Evolutionary conservation across 2,329 filamentous ascomycete species (phyloP).

Genomic region (Cytospora piceicola): DNA sequence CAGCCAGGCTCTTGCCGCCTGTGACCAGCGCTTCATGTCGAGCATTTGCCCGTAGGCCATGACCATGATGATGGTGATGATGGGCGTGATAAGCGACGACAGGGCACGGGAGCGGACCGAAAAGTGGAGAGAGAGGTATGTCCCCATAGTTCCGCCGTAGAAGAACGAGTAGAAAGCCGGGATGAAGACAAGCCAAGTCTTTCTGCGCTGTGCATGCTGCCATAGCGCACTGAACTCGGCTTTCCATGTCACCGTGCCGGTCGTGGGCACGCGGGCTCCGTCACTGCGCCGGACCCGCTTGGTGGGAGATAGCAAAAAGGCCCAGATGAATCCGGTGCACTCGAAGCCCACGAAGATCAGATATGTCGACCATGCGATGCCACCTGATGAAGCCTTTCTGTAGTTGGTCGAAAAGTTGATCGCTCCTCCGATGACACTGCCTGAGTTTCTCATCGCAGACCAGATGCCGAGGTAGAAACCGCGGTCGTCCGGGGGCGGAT

Average conservation of each 20-base stretch:
- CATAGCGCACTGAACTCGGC: constrained; percentile 35
- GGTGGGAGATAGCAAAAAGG: constrained; percentile 36
- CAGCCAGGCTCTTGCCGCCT: constrained; percentile 36
- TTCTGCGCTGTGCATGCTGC: constrained; percentile 34
- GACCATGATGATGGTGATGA: constrained; percentile 38
- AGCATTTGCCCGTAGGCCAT: constrained; percentile 31
- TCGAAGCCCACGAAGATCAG: constrained; percentile 38
- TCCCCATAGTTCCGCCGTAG: constrained; percentile 44
- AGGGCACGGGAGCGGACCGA: constrained; percentile 40
- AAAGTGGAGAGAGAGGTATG: constrained; percentile 41
- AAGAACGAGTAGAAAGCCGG: constrained; percentile 46
- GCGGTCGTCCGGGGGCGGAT: constrained; percentile 40
- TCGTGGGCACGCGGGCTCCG: constrained; percentile 34
- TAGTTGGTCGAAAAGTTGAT: constrained; percentile 41
- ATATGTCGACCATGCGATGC: constrained; percentile 40
- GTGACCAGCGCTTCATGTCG: constrained; percentile 36
- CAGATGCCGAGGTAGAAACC: constrained; percentile 41
- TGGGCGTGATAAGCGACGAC: constrained; percentile 36
- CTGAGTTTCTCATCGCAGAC: constrained; percentile 41
- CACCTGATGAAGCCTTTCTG: constrained; percentile 30
- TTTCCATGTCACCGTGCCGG: constrained; percentile 29
- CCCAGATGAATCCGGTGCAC: constrained; percentile 38
- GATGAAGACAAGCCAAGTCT: constrained; percentile 41
- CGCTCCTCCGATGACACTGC: constrained; percentile 41
- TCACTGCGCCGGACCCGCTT: constrained; percentile 36